Percentiles rank a stretch among this genome's conserved stretches.
phyloP scores from a whole-genome alignment of 2,329 filamentous ascomycete genomes.

The Atkinsonella texensis region DNA sequence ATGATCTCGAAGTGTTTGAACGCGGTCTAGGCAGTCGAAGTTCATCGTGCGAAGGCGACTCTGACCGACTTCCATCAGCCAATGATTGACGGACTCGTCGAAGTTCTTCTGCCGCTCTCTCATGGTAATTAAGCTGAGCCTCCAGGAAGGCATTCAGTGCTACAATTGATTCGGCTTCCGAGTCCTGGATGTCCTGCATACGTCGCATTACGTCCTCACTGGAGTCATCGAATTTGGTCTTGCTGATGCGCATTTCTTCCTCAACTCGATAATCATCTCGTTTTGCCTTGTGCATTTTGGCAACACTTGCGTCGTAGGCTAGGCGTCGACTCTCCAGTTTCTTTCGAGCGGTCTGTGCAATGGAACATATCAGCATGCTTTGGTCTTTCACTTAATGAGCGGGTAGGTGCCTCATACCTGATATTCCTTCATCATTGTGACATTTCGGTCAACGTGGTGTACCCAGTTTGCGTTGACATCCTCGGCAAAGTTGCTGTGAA shows the following conservation, averaged over 20 bases:
- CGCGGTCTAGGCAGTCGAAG: constrained; percentile 24
- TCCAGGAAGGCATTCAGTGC: constrained; percentile 77
- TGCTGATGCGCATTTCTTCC: constrained; percentile 81
- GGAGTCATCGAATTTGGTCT: constrained; percentile 92
- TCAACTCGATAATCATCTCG: constrained; percentile 88
- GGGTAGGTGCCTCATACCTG: constrained; percentile 46
- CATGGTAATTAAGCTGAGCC: constrained; percentile 81
- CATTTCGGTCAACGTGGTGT: constrained; percentile 77
- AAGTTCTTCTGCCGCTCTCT: constrained; percentile 78
- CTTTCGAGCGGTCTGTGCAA: constrained; percentile 59
- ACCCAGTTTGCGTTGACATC: constrained; percentile 76
- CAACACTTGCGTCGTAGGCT: constrained; percentile 79
- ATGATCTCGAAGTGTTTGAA: constrained; percentile 37
- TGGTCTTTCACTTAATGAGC: neutral
- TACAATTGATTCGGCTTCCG: constrained; percentile 69
- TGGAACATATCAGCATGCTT: neutral
- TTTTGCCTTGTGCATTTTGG: constrained; percentile 87
- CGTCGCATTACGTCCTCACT: constrained; percentile 82
- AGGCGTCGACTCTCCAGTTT: constrained; percentile 85
- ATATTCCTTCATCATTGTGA: constrained; percentile 96
- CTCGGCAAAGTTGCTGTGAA: constrained; percentile 72
- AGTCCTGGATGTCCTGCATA: constrained; percentile 94
- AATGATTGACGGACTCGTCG: constrained; percentile 38
- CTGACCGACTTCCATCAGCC: constrained; percentile 16
- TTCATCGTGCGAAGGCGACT: constrained; percentile 5